Conservation (phyloP, 2,329 filamentous ascomycete species). For the Phaeomoniella chlamydospora region DNA sequence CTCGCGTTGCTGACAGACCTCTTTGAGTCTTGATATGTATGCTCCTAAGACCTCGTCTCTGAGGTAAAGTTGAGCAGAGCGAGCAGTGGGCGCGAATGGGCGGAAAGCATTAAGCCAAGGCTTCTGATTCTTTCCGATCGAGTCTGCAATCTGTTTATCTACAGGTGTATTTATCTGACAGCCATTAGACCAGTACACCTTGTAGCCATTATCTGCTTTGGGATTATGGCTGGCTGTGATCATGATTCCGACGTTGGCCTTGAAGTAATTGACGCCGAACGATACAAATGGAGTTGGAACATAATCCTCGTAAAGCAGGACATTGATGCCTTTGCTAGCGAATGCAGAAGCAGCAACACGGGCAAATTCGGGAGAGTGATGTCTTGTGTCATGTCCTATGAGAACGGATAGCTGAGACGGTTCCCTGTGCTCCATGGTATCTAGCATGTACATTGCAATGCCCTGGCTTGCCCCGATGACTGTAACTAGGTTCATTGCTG, state of each 20-base stretch:
- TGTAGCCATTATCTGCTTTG: conserved; percentile 51
- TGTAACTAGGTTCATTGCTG: conserved; percentile 44
- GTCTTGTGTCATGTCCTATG: conserved; percentile 47
- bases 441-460: conserved; percentile 43
- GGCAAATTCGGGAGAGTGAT: conserved; percentile 49
- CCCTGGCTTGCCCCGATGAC: conserved; percentile 51
- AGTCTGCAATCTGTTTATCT: conserved; percentile 41
- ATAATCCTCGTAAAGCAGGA: conserved; percentile 42
- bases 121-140: conserved; percentile 40
- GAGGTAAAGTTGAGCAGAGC: neutral
- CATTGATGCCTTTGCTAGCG: conserved; percentile 40
- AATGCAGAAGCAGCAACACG: conserved; percentile 46
- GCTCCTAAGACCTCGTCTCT: neutral
- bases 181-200: conserved; percentile 52
- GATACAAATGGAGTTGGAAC: conserved; percentile 49
- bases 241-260: conserved; percentile 47
- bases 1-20: neutral
- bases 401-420: conserved; percentile 35
- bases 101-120: conserved; percentile 30
- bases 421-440: conserved; percentile 20
- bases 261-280: conserved; percentile 40
- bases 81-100: neutral
- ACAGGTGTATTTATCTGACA: conserved; percentile 52
- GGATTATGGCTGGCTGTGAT: conserved; percentile 54
- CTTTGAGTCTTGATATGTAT: neutral